A percentile compares a stretch with the other conserved stretches of the same genome.
These are phyloP conservation scores for Penicillium glabrum DNA, from an alignment of 2,329 filamentous ascomycete genomes.

Conservation along the genomic window DNA sequence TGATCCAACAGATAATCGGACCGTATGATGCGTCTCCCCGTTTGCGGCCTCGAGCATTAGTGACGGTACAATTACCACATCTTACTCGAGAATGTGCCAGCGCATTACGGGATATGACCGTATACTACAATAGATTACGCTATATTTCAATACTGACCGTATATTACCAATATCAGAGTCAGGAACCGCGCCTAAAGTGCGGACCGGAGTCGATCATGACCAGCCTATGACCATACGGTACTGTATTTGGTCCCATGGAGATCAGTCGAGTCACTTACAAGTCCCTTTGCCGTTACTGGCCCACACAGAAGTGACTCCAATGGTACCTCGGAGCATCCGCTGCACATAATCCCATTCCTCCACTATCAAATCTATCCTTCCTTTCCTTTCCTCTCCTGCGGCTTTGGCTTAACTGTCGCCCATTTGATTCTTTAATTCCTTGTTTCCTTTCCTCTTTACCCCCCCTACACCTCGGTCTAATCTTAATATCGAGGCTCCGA, in stretches of 20 bases:
- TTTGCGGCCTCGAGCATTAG: slow-evolving; percentile 4
- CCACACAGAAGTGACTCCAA: slow-evolving; percentile 12
- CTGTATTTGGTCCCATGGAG: neutral
- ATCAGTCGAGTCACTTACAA: slow-evolving; percentile 11
- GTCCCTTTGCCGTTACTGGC: slow-evolving; percentile 8
- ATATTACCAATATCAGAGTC: slow-evolving; percentile 1
- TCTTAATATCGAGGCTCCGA: slow-evolving; percentile 1
- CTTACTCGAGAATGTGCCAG: neutral
- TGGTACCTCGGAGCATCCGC: slow-evolving; percentile 10
- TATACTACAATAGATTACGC: neutral
- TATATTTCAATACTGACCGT: slow-evolving; percentile 6
- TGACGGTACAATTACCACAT: slow-evolving; percentile 15
- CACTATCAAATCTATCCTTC: slow-evolving; percentile 16
- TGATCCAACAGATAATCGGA: neutral
- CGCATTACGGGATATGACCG: neutral
- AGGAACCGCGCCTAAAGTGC: neutral
- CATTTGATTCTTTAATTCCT: neutral
- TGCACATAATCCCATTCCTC: slow-evolving; percentile 7
- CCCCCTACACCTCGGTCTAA: slow-evolving; percentile 13
- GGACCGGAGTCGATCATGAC: neutral
- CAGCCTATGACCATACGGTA: neutral
- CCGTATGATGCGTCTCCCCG: slow-evolving; percentile 7
- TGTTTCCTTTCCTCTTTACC: slow-evolving; percentile 11
- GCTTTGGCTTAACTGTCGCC: slow-evolving; percentile 7
- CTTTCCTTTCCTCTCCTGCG: slow-evolving; percentile 9